A percentile compares a stretch with the other conserved stretches of the same genome.
Evolutionary conservation across 2,329 filamentous ascomycete genomes (phyloP).

Genomic region (Phaeoacremonium minimum): DNA sequence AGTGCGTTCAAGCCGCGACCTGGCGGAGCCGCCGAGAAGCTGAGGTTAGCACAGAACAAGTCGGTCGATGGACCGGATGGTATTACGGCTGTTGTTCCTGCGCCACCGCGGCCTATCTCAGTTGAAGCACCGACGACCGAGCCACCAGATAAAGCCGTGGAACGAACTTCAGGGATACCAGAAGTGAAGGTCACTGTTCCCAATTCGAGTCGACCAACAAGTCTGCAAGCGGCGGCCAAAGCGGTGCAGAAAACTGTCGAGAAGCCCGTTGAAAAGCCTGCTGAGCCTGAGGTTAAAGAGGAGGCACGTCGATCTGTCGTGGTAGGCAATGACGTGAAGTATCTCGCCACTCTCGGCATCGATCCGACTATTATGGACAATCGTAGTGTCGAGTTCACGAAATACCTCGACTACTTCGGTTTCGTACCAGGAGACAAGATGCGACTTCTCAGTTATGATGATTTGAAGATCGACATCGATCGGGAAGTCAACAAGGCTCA

Average conservation of each 20-base stretch:
- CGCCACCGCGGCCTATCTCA: constrained; percentile 53
- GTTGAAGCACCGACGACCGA: constrained; percentile 27
- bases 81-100: constrained; percentile 82
- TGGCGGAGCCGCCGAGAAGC: constrained; percentile 72
- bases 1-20: constrained; percentile 78
- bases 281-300: constrained; percentile 32
- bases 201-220: constrained; percentile 30
- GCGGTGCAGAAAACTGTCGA: constrained; percentile 12
- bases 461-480: constrained; percentile 77
- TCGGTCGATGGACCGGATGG: constrained; percentile 73
- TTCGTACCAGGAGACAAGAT: constrained; percentile 77
- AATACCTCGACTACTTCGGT: constrained; percentile 79
- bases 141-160: constrained; percentile 24
- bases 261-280: constrained; percentile 18
- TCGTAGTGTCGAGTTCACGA: constrained; percentile 74
- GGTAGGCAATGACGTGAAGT: constrained; percentile 72
- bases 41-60: constrained; percentile 57
- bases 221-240: constrained; percentile 25
- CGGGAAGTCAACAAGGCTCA: constrained; percentile 87
- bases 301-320: constrained; percentile 56
- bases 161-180: constrained; percentile 37
- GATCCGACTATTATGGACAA: constrained; percentile 73
- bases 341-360: constrained; percentile 72
- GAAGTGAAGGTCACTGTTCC: constrained; percentile 56
- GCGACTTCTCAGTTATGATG: constrained; percentile 70